Evolutionary conservation across 208 protist species (phyloP).

Genomic region (Trypanosoma cruzi): DNA sequence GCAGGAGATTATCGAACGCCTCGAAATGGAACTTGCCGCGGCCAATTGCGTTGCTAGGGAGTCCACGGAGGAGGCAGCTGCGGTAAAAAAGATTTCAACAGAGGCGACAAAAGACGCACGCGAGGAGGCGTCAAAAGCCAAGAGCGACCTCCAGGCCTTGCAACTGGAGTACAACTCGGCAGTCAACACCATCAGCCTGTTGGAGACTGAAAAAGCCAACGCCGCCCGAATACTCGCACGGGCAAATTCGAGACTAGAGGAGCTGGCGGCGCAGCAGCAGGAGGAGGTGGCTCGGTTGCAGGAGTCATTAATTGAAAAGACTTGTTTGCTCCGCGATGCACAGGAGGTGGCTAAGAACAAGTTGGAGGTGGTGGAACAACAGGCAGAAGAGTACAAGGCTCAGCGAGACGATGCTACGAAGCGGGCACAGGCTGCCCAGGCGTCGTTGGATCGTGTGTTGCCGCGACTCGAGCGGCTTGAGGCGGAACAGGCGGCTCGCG

Average conservation of each 20-base stretch:
- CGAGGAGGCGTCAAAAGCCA: constrained; percentile 49
- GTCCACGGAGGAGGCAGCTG: constrained; percentile 27
- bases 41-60: constrained; percentile 19
- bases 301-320: constrained; percentile 15
- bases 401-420: constrained; percentile 33
- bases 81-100: constrained; percentile 35
- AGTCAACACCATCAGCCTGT: constrained; percentile 23
- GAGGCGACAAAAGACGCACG: constrained; percentile 28
- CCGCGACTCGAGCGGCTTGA: constrained; percentile 59
- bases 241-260: constrained; percentile 46
- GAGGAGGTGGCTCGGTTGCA: constrained; percentile 41
- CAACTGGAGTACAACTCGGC: constrained; percentile 28
- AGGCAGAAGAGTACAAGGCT: constrained; percentile 23
- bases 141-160: constrained; percentile 48
- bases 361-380: constrained; percentile 19
- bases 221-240: constrained; percentile 41
- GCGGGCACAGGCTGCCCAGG: constrained; percentile 31
- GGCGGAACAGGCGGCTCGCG: constrained; percentile 45
- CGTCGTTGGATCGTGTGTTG: constrained; percentile 47
- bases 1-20: constrained; percentile 38
- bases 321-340: background rate
- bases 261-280: constrained; percentile 35
- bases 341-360: background rate
- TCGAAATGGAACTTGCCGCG: constrained; percentile 36
- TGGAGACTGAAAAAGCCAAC: constrained; percentile 51